Conservation (phyloP, 2,329 filamentous ascomycete genomes). For the Clonostachys sp. region DNA sequence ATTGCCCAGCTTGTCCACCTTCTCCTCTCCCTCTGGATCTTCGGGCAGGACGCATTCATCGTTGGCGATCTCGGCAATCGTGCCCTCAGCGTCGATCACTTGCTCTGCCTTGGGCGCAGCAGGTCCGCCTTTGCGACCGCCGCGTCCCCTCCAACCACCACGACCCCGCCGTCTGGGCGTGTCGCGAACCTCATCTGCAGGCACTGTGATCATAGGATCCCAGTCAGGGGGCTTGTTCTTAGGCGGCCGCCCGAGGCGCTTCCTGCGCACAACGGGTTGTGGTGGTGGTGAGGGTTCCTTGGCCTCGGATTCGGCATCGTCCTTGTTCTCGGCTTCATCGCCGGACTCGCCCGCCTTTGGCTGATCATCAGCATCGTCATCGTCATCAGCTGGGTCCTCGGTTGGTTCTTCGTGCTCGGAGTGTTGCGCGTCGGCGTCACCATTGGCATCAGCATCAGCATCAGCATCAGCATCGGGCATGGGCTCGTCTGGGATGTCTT, state of each 20-base stretch:
- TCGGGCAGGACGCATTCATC: slow-evolving; percentile 89
- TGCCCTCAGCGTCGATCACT: slow-evolving; percentile 89
- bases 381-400: slow-evolving; percentile 25
- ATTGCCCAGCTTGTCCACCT: slow-evolving; percentile 86
- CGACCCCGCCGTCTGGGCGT: slow-evolving; percentile 62
- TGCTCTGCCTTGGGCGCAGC: slow-evolving; percentile 76
- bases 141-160: slow-evolving; percentile 66
- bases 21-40: slow-evolving; percentile 83
- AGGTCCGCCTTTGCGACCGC: slow-evolving; percentile 62
- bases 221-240: slow-evolving; percentile 81
- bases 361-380: slow-evolving; percentile 41
- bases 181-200: slow-evolving; percentile 44
- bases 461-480: slow-evolving; percentile 27
- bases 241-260: slow-evolving; percentile 78
- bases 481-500: slow-evolving; percentile 31
- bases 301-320: slow-evolving; percentile 29
- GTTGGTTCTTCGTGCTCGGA: slow-evolving; percentile 36
- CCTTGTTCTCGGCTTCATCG: slow-evolving; percentile 26
- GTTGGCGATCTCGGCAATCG: slow-evolving; percentile 81
- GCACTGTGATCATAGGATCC: slow-evolving; percentile 57
- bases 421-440: slow-evolving; percentile 21
- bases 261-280: slow-evolving; percentile 63
- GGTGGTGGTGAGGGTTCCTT: slow-evolving; percentile 53
- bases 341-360: slow-evolving; percentile 49
- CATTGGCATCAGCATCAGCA: slow-evolving; percentile 25